Percentiles rank a stretch among this genome's conserved stretches.
phyloP scores from a whole-genome alignment of 805 yeast genomes.

The Saccharomycopsis olivae region DNA sequence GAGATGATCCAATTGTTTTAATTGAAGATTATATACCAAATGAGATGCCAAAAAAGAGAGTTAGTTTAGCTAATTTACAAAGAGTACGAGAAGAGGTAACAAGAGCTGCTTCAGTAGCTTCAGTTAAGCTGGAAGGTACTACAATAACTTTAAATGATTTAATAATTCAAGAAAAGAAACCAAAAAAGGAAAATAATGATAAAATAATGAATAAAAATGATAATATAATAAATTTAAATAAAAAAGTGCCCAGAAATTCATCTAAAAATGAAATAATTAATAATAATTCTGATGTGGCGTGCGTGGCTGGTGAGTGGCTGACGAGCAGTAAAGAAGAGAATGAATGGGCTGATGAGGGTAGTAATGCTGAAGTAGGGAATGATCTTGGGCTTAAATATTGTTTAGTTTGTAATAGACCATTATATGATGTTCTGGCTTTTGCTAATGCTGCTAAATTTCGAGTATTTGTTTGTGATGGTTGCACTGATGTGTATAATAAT shows the following conservation, averaged over 20 bases:
- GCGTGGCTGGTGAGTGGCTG: not conserved
- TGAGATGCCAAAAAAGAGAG: constrained; percentile 20
- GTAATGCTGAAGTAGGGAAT: not conserved
- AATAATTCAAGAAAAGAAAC: not conserved
- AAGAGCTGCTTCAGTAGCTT: constrained; percentile 9
- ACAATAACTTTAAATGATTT: no score
- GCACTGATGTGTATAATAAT: constrained; percentile 15
- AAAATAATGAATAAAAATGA: not conserved
- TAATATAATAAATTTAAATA: no score
- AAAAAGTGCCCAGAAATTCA: no score
- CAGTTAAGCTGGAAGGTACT: constrained; percentile 7
- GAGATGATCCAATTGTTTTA: constrained; percentile 29
- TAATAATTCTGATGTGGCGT: not conserved
- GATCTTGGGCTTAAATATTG: constrained; percentile 29
- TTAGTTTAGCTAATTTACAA: constrained; percentile 28
- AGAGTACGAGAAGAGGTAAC: constrained; percentile 20
- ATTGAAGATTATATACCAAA: constrained; percentile 45
- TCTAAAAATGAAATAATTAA: no score
- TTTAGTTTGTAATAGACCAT: constrained; percentile 59
- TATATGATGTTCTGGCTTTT: constrained; percentile 42
- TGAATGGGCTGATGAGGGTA: not conserved
- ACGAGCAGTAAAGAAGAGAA: not conserved
- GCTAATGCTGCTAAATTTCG: constrained; percentile 21
- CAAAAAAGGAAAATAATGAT: not conserved
- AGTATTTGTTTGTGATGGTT: constrained; percentile 17